phyloP scores from a whole-genome alignment of 1,139 yeast genomes.

The Suhomyces guaymorum region DNA sequence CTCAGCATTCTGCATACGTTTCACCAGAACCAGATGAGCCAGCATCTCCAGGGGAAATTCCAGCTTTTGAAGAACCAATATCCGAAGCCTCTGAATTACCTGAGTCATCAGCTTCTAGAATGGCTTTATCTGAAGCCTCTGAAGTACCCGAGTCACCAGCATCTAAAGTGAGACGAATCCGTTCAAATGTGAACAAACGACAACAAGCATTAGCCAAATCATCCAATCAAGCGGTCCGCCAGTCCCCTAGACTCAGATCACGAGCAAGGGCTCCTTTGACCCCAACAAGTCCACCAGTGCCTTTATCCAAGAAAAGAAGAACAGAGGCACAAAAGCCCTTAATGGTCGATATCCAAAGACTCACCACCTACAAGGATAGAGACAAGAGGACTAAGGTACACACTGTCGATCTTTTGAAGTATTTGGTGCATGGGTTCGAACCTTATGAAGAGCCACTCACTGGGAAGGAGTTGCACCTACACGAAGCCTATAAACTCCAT shows the following conservation, averaged over 20 bases:
- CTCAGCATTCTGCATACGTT: neutral
- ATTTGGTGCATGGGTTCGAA: slow-evolving; percentile 30
- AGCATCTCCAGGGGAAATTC: neutral
- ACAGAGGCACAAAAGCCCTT: slow-evolving; percentile 31
- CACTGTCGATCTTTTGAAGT: slow-evolving; percentile 41
- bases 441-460: slow-evolving; percentile 21
- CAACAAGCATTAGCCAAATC: slow-evolving; percentile 5
- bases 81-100: neutral
- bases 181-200: slow-evolving; percentile 9
- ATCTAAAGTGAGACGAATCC: slow-evolving; percentile 9
- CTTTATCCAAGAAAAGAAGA: slow-evolving; percentile 17
- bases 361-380: slow-evolving; percentile 23
- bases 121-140: too few species aligned
- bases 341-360: slow-evolving; percentile 30
- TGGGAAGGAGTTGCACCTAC: slow-evolving; percentile 16
- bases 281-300: slow-evolving; percentile 9
- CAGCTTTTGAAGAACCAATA: too few species aligned
- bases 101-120: slow-evolving; percentile 11
- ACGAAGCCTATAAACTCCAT: slow-evolving; percentile 34
- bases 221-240: neutral
- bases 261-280: slow-evolving; percentile 2
- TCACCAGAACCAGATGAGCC: slow-evolving; percentile 1
- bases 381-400: slow-evolving; percentile 31
- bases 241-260: slow-evolving; percentile 1
- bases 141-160: slow-evolving; percentile 8